These are phyloP conservation scores for Tolypocladium cylindrosporum DNA, from an alignment of 2,329 filamentous ascomycete species.

Conservation along the genomic window DNA sequence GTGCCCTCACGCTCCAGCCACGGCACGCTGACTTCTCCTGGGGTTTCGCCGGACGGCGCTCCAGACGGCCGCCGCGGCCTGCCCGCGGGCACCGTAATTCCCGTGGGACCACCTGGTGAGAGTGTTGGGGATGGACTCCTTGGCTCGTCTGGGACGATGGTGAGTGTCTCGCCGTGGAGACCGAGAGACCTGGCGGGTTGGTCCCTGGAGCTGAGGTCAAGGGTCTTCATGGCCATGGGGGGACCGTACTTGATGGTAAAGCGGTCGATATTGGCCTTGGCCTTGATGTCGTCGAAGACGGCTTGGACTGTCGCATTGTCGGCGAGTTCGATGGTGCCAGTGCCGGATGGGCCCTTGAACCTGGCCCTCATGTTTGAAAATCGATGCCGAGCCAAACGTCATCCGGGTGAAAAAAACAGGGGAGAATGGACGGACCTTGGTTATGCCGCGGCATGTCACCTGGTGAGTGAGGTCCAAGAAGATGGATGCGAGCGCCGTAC, in stretches of 20 bases:
- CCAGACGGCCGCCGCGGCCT: not conserved
- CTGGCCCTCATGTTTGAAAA: conserved; percentile 54
- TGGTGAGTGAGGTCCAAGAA: not conserved
- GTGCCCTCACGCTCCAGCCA: conserved; percentile 42
- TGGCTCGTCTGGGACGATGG: conserved; percentile 33
- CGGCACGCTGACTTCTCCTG: conserved; percentile 28
- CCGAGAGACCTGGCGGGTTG: conserved; percentile 37
- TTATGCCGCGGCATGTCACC: not conserved
- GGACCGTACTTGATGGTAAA: conserved; percentile 81
- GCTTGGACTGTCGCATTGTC: conserved; percentile 57
- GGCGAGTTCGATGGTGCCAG: conserved; percentile 57
- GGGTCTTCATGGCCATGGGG: conserved; percentile 53
- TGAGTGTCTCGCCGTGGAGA: conserved; percentile 40
- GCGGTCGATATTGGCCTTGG: conserved; percentile 51
- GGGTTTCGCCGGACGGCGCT: conserved; percentile 3
- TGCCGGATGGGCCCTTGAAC: conserved; percentile 64
- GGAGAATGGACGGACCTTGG: not conserved
- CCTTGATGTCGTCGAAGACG: conserved; percentile 49
- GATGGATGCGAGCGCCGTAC: too few species aligned
- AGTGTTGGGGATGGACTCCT: conserved; percentile 6
- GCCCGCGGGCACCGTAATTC: not conserved
- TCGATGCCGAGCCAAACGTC: not conserved
- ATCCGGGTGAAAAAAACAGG: not conserved
- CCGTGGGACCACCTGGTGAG: not conserved
- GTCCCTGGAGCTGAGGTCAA: conserved; percentile 47